Evolutionary conservation across 1,284 basidiomycete species (phyloP), one percentile per base, ranked within the genome.

Genomic region (Cutaneotrichosporon arboriforme): DNA sequence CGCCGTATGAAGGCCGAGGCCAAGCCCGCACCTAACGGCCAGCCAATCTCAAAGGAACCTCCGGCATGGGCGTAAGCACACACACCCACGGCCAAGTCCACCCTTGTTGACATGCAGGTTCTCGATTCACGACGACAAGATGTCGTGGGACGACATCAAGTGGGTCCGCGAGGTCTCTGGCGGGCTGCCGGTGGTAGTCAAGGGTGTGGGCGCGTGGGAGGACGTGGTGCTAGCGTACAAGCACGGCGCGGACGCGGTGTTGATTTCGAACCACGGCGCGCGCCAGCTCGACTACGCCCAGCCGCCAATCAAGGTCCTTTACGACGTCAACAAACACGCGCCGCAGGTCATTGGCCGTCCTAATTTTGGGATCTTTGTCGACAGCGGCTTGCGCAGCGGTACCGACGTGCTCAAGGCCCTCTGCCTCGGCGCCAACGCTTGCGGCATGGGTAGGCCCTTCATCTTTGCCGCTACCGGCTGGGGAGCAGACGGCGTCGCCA

Each of bases 321-420:
- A 86, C 67, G 80, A 78, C 64, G 76, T 93, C 42, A 82, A 82
- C 20, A 78, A 80, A 63, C 80, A 85, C 62, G 80, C 83, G 35
- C 88, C 90, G 1, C 83, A 88, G 54, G 77, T 90, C 12, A 86
- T 92, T 58, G 70, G 81, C 50, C 83, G 81, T 15, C 55, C 60
- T 9, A 62, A 69, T 31, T 64, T 66, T 18, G 45, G 52, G 83
- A 85, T 96, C 10, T 93, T 88, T 62, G 82, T 92, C 51, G 91
- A 96, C 68, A 90, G 90, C 14, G 91, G 90, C 7, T 78, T 90
- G 35, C 79, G 81, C 47, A 81, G 89, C 33, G 91, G 90, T 22
- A 90, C 88, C 80, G 89, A 91, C 72, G 84, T 93, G 9, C 73
- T 96, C 46, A 96, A 96, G 74, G 90, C 90, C 0, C 75, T 94